A percentile compares a stretch with the other conserved stretches of the same genome.
phyloP scores from a whole-genome alignment of 2,329 filamentous ascomycete species.

The Ophiocordyceps camponoti-rufipedis region DNA sequence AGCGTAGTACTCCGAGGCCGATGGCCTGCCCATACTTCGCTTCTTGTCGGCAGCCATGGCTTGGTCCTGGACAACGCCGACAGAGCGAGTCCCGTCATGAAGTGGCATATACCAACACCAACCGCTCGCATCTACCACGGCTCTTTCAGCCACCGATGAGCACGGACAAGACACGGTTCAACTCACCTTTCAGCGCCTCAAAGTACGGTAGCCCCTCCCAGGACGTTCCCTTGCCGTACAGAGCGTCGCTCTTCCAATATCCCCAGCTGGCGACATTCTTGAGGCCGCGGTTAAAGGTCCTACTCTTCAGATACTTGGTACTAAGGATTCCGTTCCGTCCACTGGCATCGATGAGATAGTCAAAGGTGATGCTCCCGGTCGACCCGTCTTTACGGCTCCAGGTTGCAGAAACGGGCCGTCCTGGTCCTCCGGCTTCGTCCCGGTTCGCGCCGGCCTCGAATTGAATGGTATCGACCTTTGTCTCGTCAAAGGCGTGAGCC shows the following conservation, averaged over 20 bases:
- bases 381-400: constrained; percentile 15
- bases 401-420: constrained; percentile 16
- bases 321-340: constrained; percentile 24
- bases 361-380: constrained; percentile 21
- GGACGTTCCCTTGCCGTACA: constrained; percentile 15
- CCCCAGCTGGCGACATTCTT: constrained; percentile 31
- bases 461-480: constrained; percentile 13
- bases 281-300: constrained; percentile 24
- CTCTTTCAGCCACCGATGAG: not conserved
- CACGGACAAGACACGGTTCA: not conserved
- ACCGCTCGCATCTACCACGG: constrained; percentile 21
- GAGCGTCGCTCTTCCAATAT: constrained; percentile 21
- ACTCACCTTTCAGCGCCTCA: constrained; percentile 17
- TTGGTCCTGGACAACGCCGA: constrained; percentile 24
- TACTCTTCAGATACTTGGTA: constrained; percentile 30
- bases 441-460: constrained; percentile 7
- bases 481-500: constrained; percentile 21
- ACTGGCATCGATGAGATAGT: constrained; percentile 29
- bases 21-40: constrained; percentile 2
- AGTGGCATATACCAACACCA: constrained; percentile 33
- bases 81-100: constrained; percentile 24
- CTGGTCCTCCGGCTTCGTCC: constrained; percentile 4
- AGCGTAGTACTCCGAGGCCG: constrained; percentile 14
- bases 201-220: constrained; percentile 21
- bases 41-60: constrained; percentile 17